Evolutionary conservation across 768 basidiomycete genomes (phyloP).

Genomic region (Boletus vermiculosoides): DNA sequence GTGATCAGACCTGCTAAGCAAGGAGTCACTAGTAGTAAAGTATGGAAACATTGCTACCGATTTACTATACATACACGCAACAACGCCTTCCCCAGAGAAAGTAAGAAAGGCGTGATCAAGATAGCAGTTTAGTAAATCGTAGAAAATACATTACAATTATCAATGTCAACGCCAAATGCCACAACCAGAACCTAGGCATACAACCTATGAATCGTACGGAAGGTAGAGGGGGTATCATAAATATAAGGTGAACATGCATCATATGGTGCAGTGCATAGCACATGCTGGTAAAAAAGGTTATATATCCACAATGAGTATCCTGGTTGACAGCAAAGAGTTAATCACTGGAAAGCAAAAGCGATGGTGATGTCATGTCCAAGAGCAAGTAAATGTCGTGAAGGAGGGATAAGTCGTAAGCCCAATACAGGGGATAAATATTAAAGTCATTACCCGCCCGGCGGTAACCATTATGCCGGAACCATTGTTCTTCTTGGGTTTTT

Average conservation of each 20-base stretch:
- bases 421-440: slow-evolving; percentile 10
- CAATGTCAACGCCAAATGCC: slow-evolving; percentile 1
- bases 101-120: not conserved
- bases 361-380: slow-evolving; percentile 13
- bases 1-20: not conserved
- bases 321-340: slow-evolving; percentile 6
- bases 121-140: not conserved
- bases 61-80: not conserved
- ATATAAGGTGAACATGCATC: slow-evolving; percentile 18
- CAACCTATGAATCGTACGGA: slow-evolving; percentile 17
- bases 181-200: slow-evolving; percentile 21
- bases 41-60: not conserved
- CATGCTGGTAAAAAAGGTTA: not conserved
- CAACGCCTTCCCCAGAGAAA: not conserved
- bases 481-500: slow-evolving; percentile 19
- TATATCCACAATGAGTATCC: slow-evolving; percentile 6
- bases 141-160: slow-evolving; percentile 12
- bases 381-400: slow-evolving; percentile 9
- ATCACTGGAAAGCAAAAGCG: slow-evolving; percentile 11
- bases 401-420: slow-evolving; percentile 1
- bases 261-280: slow-evolving; percentile 9
- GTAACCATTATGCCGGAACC: slow-evolving; percentile 13
- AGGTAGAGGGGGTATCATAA: slow-evolving; percentile 11
- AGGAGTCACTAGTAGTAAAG: not conserved
- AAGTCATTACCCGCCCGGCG: not conserved